A percentile compares a stretch with the other conserved stretches of the same genome.
phyloP scores from a whole-genome alignment of 2,329 filamentous ascomycete genomes.

The Myriosclerotinia scirpicola region DNA sequence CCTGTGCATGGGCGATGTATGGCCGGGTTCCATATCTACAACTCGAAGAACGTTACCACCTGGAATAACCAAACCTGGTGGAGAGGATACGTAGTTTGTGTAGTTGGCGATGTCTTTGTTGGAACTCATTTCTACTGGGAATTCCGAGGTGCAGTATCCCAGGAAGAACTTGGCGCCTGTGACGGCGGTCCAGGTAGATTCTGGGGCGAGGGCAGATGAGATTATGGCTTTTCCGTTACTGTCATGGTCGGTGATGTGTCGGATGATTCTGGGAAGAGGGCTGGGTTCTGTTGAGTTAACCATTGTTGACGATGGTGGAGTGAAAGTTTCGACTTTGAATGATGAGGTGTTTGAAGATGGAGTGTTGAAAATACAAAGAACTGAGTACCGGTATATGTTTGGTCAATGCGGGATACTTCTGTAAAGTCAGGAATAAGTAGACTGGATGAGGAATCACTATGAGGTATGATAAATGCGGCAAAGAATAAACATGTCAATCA shows the following conservation, averaged over 20 bases:
- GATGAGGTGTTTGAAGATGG: too few species aligned
- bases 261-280: background rate
- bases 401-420: too few species aligned
- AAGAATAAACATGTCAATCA: too few species aligned
- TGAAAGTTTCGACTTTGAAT: too few species aligned
- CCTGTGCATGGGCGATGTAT: constrained; percentile 23
- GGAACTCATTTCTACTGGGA: constrained; percentile 25
- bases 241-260: constrained; percentile 31
- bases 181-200: constrained; percentile 29
- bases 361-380: too few species aligned
- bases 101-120: constrained; percentile 24
- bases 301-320: too few species aligned
- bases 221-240: constrained; percentile 24
- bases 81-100: background rate
- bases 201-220: constrained; percentile 21
- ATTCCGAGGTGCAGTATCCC: constrained; percentile 25
- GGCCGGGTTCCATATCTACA: constrained; percentile 26
- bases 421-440: too few species aligned
- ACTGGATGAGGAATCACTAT: too few species aligned
- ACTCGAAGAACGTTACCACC: constrained; percentile 25
- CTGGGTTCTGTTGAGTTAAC: too few species aligned
- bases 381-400: too few species aligned
- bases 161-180: constrained; percentile 24
- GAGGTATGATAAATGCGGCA: too few species aligned
- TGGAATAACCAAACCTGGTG: constrained; percentile 21